Evolutionary conservation across 2,329 filamentous ascomycete species (phyloP), one percentile per base, ranked within the genome.

Genomic region (Conoideocrella luteorostrata): DNA sequence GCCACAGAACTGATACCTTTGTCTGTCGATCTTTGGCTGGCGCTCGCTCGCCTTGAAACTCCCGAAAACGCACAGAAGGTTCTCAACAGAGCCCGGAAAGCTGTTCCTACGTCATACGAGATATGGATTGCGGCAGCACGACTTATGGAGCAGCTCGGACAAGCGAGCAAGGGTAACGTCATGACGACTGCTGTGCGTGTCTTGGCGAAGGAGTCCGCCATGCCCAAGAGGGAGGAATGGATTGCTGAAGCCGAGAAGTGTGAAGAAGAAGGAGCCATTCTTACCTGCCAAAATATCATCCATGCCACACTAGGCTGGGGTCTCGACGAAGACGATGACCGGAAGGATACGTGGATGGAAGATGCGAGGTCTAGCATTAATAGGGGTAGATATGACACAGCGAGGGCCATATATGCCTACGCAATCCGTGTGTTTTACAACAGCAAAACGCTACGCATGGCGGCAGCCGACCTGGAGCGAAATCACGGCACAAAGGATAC

Each of bases 211-310:
- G 89, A 95, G 58, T 90, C 87, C 22, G 91, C 93, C 10, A 98
- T 98, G 94, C 79, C 93, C 30, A 95, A 95, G 65, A 84, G 94
- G 32, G 93, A 98, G 61, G 90, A 96, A 54, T 98, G 93, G 93
- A 94, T 98, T 42, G 75, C 79, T 5, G 89, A 97, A 63, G 94
- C 93, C 0, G 93, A 98, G 63, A 86, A 86, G 50, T 97, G 91
- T 59, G 93, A 98, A 64, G 84, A 88, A 45, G 93, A 97, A 61
- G 90, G 88, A 6, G 89, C 90, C 13, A 72, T 86, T 10, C 71
- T 90, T 33, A 97, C 93, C 1, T 95, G 90, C 58, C 83, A 83
- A 49, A 84, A 87, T 38, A 97, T 98, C 52, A 84, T 98, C 52
- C 82, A 85, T 37, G 89, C 96, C 59, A 98, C 93, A 0, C 77